Evolutionary conservation across 306 rosid species (phyloP), one percentile per base, ranked within the genome.

Genomic region (Prosopis cineraria): DNA sequence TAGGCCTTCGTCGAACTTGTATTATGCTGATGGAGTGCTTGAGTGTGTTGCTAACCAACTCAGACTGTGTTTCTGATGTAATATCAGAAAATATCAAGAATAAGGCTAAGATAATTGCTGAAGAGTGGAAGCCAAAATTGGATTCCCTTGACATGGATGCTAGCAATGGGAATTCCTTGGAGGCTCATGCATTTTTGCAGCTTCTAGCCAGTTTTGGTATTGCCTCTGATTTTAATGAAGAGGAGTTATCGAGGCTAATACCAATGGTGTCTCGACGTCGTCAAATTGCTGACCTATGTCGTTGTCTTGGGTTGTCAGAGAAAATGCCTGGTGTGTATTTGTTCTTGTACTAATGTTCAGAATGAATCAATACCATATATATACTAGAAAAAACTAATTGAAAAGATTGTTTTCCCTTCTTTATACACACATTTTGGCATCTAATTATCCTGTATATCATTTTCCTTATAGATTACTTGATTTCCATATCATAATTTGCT

Each of bases 101-200:
- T 65, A 79, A 86, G 85, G 99, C 99, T 44, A 91, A 90, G 84
- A 73, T 78, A 82, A 87, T 91, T 72, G 91, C 93, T 77, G 96
- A 91, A 83, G 91, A 87, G 71, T 96, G 99, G 99, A 96, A 93
- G 62, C 99, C 99, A 14, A 96, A 80, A 85, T 80, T 96, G 82
- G 98, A 91, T 63, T 80, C 89, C 66, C 97, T 96, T 76, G 98
- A 96, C 85, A 81, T 93, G 81, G 99, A 96, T 87, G 99, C 93
- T 60, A 87, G 93, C 90, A 90, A 91, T 71, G 99, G 99, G 77
- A 96, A 93, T 88, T 93, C 98, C 69, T 68, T 96, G 71, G 97
- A 96, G 89, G 99, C 99, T 86, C 99, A 96, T 83, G 99, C 98
- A 24, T 96, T 96, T 87, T 87, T 96, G 88, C 99, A 96, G 85